phyloP scores from a whole-genome alignment of 805 yeast species.

The Candida corydali region DNA sequence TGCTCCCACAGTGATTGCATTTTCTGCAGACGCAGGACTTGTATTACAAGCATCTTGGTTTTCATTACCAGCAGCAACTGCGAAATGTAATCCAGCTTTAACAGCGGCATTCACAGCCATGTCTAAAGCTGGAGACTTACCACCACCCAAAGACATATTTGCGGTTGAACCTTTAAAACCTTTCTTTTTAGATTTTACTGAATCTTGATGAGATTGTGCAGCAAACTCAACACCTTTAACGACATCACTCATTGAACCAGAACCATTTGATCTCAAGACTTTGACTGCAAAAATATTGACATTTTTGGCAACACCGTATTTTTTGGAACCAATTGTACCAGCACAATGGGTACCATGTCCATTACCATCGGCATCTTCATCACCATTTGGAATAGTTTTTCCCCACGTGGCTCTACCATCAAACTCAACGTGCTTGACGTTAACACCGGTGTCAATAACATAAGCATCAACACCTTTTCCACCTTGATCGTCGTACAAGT shows the following conservation, averaged over 20 bases:
- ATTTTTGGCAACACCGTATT: conserved; percentile 80
- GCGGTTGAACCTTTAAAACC: conserved; percentile 84
- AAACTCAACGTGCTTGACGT: conserved; percentile 70
- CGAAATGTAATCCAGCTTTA: conserved; percentile 82
- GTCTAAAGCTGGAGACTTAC: conserved; percentile 82
- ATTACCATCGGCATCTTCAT: conserved; percentile 71
- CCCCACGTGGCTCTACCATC: conserved; percentile 87
- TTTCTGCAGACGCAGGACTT: conserved; percentile 85
- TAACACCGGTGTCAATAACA: conserved; percentile 87
- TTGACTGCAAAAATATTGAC: conserved; percentile 80
- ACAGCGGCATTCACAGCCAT: conserved; percentile 88
- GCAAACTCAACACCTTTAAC: conserved; percentile 83
- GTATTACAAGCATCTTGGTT: conserved; percentile 88
- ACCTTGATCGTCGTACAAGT: conserved; percentile 65
- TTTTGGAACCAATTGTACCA: conserved; percentile 83
- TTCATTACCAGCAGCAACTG: conserved; percentile 96
- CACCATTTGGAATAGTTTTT: conserved; percentile 69
- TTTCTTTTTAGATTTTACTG: conserved; percentile 47
- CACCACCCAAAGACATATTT: conserved; percentile 94
- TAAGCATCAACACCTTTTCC: conserved; percentile 86
- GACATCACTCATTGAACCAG: conserved; percentile 81
- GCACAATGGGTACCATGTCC: conserved; percentile 98
- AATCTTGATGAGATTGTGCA: conserved; percentile 63
- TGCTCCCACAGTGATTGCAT: conserved; percentile 93
- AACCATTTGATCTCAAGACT: conserved; percentile 77